Evolutionary conservation across 495 filamentous ascomycete species (phyloP), one percentile per base, ranked within the genome.

Genomic region (Aspergillus homomorphus): DNA sequence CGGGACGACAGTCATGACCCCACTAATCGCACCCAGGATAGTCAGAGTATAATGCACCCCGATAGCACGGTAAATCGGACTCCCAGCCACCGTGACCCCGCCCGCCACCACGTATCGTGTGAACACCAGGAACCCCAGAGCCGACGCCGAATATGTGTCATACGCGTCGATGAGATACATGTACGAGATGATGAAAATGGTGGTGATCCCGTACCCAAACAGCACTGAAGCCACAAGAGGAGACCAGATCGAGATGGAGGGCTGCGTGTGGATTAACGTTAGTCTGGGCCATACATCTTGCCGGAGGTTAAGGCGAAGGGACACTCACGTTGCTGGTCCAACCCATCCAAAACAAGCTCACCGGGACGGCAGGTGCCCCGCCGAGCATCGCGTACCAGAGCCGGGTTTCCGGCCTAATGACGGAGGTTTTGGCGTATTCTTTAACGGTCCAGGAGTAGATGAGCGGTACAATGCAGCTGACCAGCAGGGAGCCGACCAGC

Each of bases 91-190:
- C 1, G 72, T 69, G 63, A 82, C 70, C 0, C 69, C 80, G 0
- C 80, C 80, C 1, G 81, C 70, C 14, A 73, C 68, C 1, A 78
- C 45, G 46, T 83, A 84, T 33, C 82, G 65, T 1, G 76, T 62
- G 21, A 82, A 66, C 0, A 75, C 78, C n/a, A 78, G 68, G 54
- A 71, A 73, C 0, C 72, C 75, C 12, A 84, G 65, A 51, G 63
- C 75, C 9, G 67, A 74, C 0, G 77, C 80, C 1, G 70, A 51
- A 26, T 68, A 69, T 20, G 24, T 53, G 12, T 69, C 75, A 57
- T 83, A 85, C 14, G 67, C 72, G 54, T 81, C 77, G 46, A 83
- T 78, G 55, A 83, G 72, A 58, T 83, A 85, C 63, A 79, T 69
- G 57, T 80, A 80, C 28, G 68, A 67, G 53, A 63, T 58, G 56